Percentiles rank a stretch among this genome's conserved stretches.
These are phyloP conservation scores for Xylariaceae sp. DNA, from an alignment of 2,329 filamentous ascomycete species.

Conservation along the genomic window DNA sequence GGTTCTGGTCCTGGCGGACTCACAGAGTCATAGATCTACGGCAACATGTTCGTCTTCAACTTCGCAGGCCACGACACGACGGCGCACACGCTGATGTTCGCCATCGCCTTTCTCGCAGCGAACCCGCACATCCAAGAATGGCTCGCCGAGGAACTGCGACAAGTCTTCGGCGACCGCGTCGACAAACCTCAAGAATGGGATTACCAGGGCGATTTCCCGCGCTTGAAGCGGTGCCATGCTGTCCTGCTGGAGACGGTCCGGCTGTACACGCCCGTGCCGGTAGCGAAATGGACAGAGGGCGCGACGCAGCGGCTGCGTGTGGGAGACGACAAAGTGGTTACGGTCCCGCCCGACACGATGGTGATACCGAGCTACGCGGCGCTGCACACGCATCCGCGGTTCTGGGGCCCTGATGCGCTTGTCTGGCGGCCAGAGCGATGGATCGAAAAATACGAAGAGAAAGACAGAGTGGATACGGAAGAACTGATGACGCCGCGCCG, in stretches of 20 bases:
- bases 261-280: constrained; percentile 5
- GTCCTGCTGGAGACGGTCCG: constrained; percentile 8
- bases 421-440: too few species aligned
- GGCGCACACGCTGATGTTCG: constrained; percentile 18
- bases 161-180: neutral
- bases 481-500: too few species aligned
- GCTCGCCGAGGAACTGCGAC: constrained; percentile 2
- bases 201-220: neutral
- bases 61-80: constrained; percentile 30
- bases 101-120: constrained; percentile 16
- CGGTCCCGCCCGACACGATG: too few species aligned
- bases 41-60: constrained; percentile 28
- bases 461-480: too few species aligned
- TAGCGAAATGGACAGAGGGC: constrained; percentile 7
- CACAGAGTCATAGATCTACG: constrained; percentile 20
- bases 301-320: too few species aligned
- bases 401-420: too few species aligned
- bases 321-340: too few species aligned
- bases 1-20: too few species aligned
- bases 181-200: neutral
- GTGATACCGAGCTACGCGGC: too few species aligned
- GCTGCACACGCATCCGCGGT: too few species aligned
- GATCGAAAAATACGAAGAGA: too few species aligned
- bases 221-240: constrained; percentile 3
- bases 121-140: constrained; percentile 15